Base-by-base conservation (phyloP, 208 protist genomes). In the Balamuthia mandrillaris region DNA sequence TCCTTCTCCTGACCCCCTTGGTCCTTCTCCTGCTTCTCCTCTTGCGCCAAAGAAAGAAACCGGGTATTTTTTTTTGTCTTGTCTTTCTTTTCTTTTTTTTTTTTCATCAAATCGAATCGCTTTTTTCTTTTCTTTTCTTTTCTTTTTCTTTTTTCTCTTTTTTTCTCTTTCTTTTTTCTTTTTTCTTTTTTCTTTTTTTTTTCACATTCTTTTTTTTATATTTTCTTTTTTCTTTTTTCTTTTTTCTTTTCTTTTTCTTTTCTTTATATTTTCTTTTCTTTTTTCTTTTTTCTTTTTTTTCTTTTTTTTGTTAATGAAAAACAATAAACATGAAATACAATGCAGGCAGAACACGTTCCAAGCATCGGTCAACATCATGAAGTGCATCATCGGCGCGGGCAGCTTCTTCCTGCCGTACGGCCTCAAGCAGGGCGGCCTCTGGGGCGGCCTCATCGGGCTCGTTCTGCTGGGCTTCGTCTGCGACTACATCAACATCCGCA, bases 331-430 rank as follows among this genome's bases (percentile, higher is more conserved):
- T 1, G 4, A n/a, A 61, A 61, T 7, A 61, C 24, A n/a, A 61
- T 0, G 0, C 0, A 61, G 0, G 7, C 27, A 12, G 54, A 27
- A 9, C 3, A n/a, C 74, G 0, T 63, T 41, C 1, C 74, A 81
- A 52, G 77, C 85, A 0, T 88, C 65, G 18, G 81, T 79, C 41
- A 78, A 60, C 27, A 54, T 88, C 45, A 81, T 75, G 39, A 88
- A 88, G 77, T 54, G 45, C 21, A 68, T 88, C 21, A 77, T 88
- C 21, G 85, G 85, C 2, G 85, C 85, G 2, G 85, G 85, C 21
- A 81, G 65, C n/a, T 87, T 87, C 61, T 54, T 72, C 37, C 72
- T 87, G 18, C 84, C 84, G 29, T 87, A 45, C 31, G 84, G 78
- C 24, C 52, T 54, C 27, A 74, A 83, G 42, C 24, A 72, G n/a